A percentile compares a stretch with the other conserved stretches of the same genome.
Evolutionary conservation across 202 grass and related monocot species (phyloP).

Genomic region (Schoenoplectus triqueter): DNA sequence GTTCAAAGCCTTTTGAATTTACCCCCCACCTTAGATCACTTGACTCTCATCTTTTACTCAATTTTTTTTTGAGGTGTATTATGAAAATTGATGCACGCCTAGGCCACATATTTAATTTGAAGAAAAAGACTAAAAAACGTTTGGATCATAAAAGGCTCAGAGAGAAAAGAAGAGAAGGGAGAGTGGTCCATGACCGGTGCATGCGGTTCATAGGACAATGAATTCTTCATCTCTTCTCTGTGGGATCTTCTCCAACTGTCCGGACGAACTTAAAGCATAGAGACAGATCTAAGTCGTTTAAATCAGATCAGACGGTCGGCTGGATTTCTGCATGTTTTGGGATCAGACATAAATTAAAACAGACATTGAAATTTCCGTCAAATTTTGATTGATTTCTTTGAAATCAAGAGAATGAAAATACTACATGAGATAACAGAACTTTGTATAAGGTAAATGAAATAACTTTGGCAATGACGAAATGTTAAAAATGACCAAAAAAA

Average conservation of each 20-base stretch:
- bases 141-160: neutral
- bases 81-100: neutral
- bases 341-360: neutral
- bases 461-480: neutral
- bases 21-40: no score
- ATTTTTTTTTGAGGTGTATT: neutral
- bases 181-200: slow-evolving; percentile 9
- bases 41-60: no score
- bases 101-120: neutral
- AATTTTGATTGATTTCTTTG: neutral
- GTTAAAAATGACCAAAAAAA: no score
- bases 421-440: neutral
- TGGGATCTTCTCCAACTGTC: neutral
- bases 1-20: no score
- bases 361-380: neutral
- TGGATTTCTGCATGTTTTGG: no score
- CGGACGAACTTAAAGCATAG: neutral
- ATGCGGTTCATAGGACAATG: neutral
- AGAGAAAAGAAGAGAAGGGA: neutral
- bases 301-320: neutral
- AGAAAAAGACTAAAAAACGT: neutral
- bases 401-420: neutral
- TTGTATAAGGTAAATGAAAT: neutral
- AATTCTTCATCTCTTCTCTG: neutral
- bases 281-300: neutral